Conservation (phyloP, 352 stramenopile genomes). For the Phytophthora pistaciae region DNA sequence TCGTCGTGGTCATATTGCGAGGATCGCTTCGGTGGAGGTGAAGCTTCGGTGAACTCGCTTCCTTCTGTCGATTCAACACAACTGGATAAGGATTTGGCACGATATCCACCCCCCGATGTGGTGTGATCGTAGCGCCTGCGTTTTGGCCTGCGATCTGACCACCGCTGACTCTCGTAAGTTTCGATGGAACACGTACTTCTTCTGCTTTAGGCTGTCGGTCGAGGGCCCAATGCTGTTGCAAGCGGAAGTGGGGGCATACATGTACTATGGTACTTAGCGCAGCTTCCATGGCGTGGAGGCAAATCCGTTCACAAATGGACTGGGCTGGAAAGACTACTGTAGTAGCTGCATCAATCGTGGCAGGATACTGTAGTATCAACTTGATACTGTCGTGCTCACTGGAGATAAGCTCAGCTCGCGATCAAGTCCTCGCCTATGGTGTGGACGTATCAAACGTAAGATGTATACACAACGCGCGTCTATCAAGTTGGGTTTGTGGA, state of each 20-base stretch:
- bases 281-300: neutral
- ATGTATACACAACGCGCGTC: neutral
- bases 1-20: neutral
- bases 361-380: neutral
- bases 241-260: neutral
- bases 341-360: neutral
- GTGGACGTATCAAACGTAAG: neutral
- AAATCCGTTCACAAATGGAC: no score
- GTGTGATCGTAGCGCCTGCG: conserved; percentile 10
- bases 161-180: conserved; percentile 28
- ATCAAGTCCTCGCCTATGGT: neutral
- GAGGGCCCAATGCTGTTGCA: conserved; percentile 7
- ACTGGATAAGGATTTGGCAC: conserved; percentile 9
- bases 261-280: no score
- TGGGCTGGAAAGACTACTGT: no score
- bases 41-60: conserved; percentile 35
- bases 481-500: neutral
- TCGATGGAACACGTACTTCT: conserved; percentile 22
- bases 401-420: conserved; percentile 1
- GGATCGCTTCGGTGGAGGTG: conserved; percentile 14
- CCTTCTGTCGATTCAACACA: conserved; percentile 25
- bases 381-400: neutral
- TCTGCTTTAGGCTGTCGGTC: conserved; percentile 8
- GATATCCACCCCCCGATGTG: conserved; percentile 6
- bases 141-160: conserved; percentile 26